Base-by-base conservation (phyloP, 768 basidiomycete genomes). In the Collybiopsis confluens region DNA sequence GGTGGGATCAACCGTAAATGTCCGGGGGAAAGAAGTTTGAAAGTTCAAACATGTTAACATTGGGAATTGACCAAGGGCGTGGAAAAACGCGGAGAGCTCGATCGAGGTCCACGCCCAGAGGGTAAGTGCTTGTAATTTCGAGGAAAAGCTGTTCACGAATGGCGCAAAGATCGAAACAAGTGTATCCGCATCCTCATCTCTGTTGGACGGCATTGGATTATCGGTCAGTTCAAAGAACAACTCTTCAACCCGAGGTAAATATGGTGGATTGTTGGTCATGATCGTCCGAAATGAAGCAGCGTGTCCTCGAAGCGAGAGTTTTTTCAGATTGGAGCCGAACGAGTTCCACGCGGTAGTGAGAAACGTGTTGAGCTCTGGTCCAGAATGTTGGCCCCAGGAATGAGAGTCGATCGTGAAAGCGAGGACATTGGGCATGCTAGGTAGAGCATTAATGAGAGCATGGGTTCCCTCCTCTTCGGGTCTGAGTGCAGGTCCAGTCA, bases 31-130 rank as follows among this genome's bases (percentile, higher is more conserved):
- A 8, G 73, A 65, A 36, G 70, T 68, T 8, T 72, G 69, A 23
- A 77, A 58, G 38, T 65, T 65, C 42, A 76, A 65, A 24, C 60
- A 51, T 26, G 61, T 52, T 23, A 80, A 63, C 6, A 43, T 50
- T 5, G 73, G 72, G 45, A 75, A 73, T 9, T 52, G 27, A 4
- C 58, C 61, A 15, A 76, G 56, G 23, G 60, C 53, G 24, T 61
- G 38, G 60, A 79, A 76, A 46, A 78, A 68, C 1, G 57, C 44
- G 3, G 76, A 76, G 15, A 80, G 63, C 52, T 78, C 74, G 5
- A 72, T 55, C 0, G 68, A 63, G 2, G 69, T 67, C 71, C 71
- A 76, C 2, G 74, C 76, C 62, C 69, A 71, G 9, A 78, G 56
- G 33, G 61, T 68, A 42, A 80, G 57, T 1, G 61, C 59, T 23